phyloP scores from a whole-genome alignment of 371 early-diverging fungal genomes.

The Mucor sp. region DNA sequence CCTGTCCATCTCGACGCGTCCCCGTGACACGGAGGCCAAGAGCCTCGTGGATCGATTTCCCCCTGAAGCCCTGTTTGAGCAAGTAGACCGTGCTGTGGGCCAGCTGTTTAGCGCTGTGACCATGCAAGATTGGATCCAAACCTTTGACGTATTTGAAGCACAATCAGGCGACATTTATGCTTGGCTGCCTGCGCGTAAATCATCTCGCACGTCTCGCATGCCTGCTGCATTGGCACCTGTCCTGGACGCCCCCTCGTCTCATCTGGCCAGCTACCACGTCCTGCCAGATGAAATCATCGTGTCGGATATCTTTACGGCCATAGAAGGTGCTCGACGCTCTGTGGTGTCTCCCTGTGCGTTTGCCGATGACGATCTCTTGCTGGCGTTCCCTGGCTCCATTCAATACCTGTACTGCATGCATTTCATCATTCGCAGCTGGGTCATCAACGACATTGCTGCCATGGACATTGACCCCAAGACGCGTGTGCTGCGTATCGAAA shows the following conservation, averaged over 20 bases:
- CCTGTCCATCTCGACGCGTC: constrained; percentile 20
- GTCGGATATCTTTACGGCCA: constrained; percentile 69
- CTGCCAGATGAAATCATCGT: constrained; percentile 56
- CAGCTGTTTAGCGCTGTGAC: constrained; percentile 61
- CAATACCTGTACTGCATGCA: constrained; percentile 73
- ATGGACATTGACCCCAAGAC: constrained; percentile 48
- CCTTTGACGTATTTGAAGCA: constrained; percentile 70
- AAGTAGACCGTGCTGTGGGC: constrained; percentile 35
- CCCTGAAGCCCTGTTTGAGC: constrained; percentile 33
- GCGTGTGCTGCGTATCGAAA: constrained; percentile 64
- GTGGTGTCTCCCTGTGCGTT: constrained; percentile 41
- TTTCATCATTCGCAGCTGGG: constrained; percentile 75
- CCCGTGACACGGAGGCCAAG: constrained; percentile 14
- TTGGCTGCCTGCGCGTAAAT: constrained; percentile 71
- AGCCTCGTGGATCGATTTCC: constrained; percentile 32
- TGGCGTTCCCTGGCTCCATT: constrained; percentile 69
- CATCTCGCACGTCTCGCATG: constrained; percentile 37
- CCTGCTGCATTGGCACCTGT: constrained; percentile 44
- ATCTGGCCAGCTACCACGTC: constrained; percentile 30
- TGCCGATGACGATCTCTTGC: constrained; percentile 51
- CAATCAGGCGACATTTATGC: constrained; percentile 72
- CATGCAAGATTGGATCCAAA: constrained; percentile 74
- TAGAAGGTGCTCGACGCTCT: constrained; percentile 54
- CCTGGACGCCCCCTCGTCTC: constrained; percentile 28
- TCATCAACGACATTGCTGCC: constrained; percentile 63